Conservation (phyloP, 225 moss, liverwort and hornwort genomes). For the Pseudisothecium myosuroides region DNA sequence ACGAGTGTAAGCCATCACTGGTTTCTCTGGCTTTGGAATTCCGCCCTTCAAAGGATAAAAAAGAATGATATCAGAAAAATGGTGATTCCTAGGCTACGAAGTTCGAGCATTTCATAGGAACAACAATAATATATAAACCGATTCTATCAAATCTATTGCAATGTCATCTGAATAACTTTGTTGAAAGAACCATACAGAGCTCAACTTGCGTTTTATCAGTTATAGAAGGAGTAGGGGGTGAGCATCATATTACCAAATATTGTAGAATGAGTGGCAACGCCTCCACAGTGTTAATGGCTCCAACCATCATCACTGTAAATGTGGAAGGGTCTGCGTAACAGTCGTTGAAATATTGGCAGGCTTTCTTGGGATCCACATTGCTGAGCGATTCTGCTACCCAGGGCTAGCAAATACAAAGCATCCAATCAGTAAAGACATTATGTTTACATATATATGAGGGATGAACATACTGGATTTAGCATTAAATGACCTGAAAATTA, state of each 20-base stretch:
- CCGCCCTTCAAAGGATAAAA: slow-evolving; percentile 36
- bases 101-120: background rate
- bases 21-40: slow-evolving; percentile 53
- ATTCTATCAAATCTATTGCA: background rate
- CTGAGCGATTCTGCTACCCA: slow-evolving; percentile 27
- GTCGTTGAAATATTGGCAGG: slow-evolving; percentile 59
- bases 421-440: background rate
- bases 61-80: background rate
- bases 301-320: slow-evolving; percentile 61
- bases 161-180: background rate
- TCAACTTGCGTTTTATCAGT: background rate
- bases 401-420: slow-evolving; percentile 23
- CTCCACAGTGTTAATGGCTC: slow-evolving; percentile 50
- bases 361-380: slow-evolving; percentile 58
- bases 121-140: background rate
- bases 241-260: slow-evolving; percentile 36
- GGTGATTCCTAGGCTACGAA: background rate
- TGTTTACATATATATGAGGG: background rate
- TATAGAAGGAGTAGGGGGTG: background rate
- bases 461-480: background rate
- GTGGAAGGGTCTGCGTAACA: slow-evolving; percentile 67
- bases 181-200: background rate
- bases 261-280: slow-evolving; percentile 56
- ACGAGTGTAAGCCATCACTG: slow-evolving; percentile 49
- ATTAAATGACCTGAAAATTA: background rate